A percentile compares a stretch with the other conserved stretches of the same genome.
Conservation (phyloP, 345 rosid species). For the Euphorbia pulcherrima region DNA sequence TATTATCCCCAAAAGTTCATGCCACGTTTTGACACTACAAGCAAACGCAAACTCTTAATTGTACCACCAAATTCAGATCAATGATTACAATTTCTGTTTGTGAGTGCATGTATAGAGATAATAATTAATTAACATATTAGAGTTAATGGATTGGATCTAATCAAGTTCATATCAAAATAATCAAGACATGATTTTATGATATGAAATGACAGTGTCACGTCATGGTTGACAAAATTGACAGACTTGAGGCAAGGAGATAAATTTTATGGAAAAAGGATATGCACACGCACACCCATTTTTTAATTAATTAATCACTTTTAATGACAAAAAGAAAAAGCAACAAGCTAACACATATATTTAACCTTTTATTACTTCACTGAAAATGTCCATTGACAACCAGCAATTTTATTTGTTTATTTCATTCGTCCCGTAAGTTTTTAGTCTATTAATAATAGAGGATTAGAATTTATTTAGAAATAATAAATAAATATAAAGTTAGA, state of each 20-base stretch:
- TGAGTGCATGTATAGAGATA: neutral
- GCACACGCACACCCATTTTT: neutral
- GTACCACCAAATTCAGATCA: neutral
- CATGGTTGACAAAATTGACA: slow-evolving; percentile 5
- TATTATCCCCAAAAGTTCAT: no score
- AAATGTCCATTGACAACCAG: neutral
- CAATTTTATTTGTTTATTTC: neutral
- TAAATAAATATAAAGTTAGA: no score
- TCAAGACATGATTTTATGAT: neutral
- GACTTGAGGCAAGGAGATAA: neutral
- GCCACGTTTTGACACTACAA: slow-evolving; percentile 3
- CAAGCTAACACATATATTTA: neutral
- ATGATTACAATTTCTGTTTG: neutral
- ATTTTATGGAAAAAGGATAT: neutral
- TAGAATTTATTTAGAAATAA: no score
- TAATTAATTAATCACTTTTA: neutral
- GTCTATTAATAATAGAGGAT: no score
- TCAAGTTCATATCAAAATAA: neutral
- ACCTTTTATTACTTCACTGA: neutral
- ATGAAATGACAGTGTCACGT: neutral
- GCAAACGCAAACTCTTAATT: neutral
- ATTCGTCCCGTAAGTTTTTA: no score
- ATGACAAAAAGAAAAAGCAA: neutral
- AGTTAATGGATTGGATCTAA: neutral
- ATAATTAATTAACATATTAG: neutral